Evolutionary conservation across 495 filamentous ascomycete species (phyloP).

Genomic region (Tuber indicum): DNA sequence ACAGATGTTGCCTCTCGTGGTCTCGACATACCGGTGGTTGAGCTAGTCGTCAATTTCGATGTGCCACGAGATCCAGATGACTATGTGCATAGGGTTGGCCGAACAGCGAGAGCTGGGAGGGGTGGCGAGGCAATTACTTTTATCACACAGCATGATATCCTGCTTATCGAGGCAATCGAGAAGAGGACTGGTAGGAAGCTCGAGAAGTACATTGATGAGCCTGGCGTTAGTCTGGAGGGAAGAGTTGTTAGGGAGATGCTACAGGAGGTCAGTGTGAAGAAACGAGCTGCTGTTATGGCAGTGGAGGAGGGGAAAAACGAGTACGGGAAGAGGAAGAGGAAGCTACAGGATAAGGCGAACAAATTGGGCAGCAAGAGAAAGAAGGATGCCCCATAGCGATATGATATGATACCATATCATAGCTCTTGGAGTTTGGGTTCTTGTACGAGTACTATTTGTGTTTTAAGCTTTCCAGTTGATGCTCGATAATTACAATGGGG

Average conservation of each 20-base stretch:
- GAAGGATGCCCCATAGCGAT: background rate
- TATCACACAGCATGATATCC: constrained; percentile 85
- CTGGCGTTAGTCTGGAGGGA: constrained; percentile 77
- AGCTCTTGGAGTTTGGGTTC: background rate
- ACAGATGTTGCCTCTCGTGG: constrained; percentile 95
- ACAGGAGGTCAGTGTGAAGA: constrained; percentile 85
- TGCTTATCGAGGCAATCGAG: constrained; percentile 81
- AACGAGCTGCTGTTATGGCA: constrained; percentile 77
- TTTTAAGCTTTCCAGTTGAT: background rate
- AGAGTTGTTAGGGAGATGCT: constrained; percentile 74
- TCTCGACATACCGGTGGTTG: constrained; percentile 90
- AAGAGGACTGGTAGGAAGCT: constrained; percentile 70
- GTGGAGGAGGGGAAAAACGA: constrained; percentile 90
- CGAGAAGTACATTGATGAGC: constrained; percentile 72
- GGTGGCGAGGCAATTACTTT: constrained; percentile 76
- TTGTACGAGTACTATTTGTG: background rate
- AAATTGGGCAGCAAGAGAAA: constrained; percentile 33
- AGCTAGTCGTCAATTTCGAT: constrained; percentile 88
- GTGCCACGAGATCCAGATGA: constrained; percentile 92
- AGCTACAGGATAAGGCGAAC: constrained; percentile 49
- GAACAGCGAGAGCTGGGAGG: constrained; percentile 85
- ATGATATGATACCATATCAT: background rate
- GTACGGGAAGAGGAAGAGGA: constrained; percentile 62
- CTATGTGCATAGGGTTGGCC: constrained; percentile 92
- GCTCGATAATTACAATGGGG: background rate